phyloP scores from a whole-genome alignment of 2,329 filamentous ascomycete species.

The Camptophora hylomeconis region DNA sequence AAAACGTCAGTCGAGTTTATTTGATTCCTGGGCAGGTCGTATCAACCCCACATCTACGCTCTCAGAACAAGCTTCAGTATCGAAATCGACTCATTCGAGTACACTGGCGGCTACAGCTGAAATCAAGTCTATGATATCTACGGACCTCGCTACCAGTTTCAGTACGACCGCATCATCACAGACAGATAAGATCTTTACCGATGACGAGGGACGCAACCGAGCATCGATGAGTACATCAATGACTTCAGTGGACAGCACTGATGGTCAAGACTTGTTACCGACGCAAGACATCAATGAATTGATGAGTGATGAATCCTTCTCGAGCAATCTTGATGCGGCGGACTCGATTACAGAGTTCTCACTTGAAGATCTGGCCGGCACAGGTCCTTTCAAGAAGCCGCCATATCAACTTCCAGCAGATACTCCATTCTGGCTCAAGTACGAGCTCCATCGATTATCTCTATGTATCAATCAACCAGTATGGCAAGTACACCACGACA shows the following conservation, averaged over 20 bases:
- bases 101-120: too few relatives aligned
- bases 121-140: constrained; percentile 4
- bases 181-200: not conserved
- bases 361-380: constrained; percentile 19
- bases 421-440: constrained; percentile 11
- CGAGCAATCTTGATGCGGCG: not conserved
- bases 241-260: not conserved
- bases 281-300: constrained; percentile 9
- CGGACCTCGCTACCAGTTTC: constrained; percentile 3
- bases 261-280: not conserved
- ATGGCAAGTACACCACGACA: not conserved
- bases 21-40: too few relatives aligned
- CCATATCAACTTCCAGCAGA: constrained; percentile 6
- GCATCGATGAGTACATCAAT: constrained; percentile 3
- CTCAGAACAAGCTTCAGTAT: too few relatives aligned
- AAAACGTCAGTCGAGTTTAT: too few relatives aligned
- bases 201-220: not conserved
- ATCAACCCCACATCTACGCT: too few relatives aligned
- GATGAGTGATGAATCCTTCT: not conserved
- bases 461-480: not conserved
- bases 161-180: constrained; percentile 1
- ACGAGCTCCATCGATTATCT: constrained; percentile 1
- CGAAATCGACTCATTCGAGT: too few relatives aligned
- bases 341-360: constrained; percentile 8
- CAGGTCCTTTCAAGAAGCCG: constrained; percentile 24